phyloP scores from a whole-genome alignment of 495 filamentous ascomycete genomes.

The Xylaria acuta region DNA sequence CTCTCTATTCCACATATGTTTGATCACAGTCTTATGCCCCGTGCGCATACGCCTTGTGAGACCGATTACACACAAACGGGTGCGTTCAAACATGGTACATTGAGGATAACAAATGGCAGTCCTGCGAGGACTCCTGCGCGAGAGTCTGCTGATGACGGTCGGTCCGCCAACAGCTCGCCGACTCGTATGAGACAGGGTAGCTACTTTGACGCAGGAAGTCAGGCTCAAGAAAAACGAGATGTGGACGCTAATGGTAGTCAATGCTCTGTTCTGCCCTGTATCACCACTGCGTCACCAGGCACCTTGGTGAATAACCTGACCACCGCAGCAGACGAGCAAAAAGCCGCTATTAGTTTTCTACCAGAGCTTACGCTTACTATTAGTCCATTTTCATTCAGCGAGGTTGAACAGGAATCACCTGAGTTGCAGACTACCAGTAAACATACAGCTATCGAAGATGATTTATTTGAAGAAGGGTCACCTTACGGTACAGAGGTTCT shows the following conservation, averaged over 20 bases:
- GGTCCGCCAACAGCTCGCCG: conserved; percentile 3
- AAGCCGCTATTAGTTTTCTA: conserved; percentile 2
- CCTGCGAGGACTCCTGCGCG: conserved; percentile 43
- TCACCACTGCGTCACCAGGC: not conserved
- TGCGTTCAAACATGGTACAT: conserved; percentile 63
- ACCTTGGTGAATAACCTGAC: not conserved
- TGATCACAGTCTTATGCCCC: conserved; percentile 40
- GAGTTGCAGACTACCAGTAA: conserved; percentile 54
- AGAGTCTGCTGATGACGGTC: conserved; percentile 17
- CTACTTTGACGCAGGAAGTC: conserved; percentile 2
- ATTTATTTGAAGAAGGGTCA: conserved; percentile 54
- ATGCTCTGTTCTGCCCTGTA: not conserved
- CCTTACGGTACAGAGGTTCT: conserved; percentile 45
- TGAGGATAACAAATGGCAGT: conserved; percentile 65
- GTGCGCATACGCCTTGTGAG: conserved; percentile 54
- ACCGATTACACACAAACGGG: conserved; percentile 61
- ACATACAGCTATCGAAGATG: conserved; percentile 53
- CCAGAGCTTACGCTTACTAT: conserved; percentile 23
- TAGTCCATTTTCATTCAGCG: conserved; percentile 14
- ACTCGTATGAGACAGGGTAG: not conserved
- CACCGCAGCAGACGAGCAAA: not conserved
- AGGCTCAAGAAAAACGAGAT: conserved; percentile 2
- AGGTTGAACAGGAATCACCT: conserved; percentile 30
- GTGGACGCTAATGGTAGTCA: not conserved
- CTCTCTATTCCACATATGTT: conserved; percentile 41